Evolutionary conservation across 208 protist genomes (phyloP), one percentile per base, ranked within the genome.

Genomic region (Leishmania mexicana): DNA sequence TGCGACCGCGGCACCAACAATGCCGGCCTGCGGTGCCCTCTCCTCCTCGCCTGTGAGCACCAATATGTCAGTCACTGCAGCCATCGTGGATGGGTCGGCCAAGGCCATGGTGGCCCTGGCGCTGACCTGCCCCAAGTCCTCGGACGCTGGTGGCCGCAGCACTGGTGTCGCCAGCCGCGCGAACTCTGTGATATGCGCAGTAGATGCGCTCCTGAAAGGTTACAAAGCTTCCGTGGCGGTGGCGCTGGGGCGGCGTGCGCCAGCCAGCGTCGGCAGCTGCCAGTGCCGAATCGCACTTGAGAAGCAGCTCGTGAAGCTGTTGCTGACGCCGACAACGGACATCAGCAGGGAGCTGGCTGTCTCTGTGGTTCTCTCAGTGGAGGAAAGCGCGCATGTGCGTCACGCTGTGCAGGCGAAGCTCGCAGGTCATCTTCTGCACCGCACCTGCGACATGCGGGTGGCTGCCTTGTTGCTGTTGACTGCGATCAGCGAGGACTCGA

Each of bases 391-490:
- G 1, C n/a, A 83, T 38, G 91, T 96, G 75, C 91, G 91, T n/a
- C 81, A 85, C 28, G 64, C 67, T 1, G 76, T 96, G 71, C 94
- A 97, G 81, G 13, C 57, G 53, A 94, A 94, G 79, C 78, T 97
- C 35, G 77, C 83, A 21, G 42, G 45, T 3, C 80, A 88, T 54
- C 77, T 95, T 35, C 47, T 83, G 3, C 86, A 83, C 31, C 71
- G 65, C 24, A 81, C 83, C 10, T 79, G 80, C 42, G 94, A 96
- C 76, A 93, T 97, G 89, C 94, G 91, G 15, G 90, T 93, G 40
- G 91, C 80, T 1, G 88, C 92, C 11, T 79, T 95, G 60, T 86
- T 97, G 49, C 74, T 97, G 45, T 87, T 97, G 15, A 95, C 90
- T 7, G 94, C 90, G 21, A 83, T 97, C 65, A 84, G 80, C 42